Evolutionary conservation across 176 grass and related monocot genomes (phyloP).

Genomic region (Oryza australiensis): DNA sequence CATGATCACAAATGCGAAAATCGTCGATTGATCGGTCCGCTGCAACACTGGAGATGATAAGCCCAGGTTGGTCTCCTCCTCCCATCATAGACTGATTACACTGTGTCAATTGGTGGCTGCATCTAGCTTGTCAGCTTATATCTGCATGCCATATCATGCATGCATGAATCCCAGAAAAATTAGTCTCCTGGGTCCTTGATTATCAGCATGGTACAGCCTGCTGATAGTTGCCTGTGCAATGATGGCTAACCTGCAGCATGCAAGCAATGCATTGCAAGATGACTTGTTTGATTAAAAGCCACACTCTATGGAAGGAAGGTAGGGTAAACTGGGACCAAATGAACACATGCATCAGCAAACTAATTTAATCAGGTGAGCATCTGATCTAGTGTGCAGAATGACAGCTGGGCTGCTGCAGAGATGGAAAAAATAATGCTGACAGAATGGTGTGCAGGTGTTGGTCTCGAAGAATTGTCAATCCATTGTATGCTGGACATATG

Average conservation of each 20-base stretch:
- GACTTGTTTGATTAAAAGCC: neutral
- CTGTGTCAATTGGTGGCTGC: neutral
- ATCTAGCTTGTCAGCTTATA: slow-evolving; percentile 20
- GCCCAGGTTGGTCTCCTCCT: neutral
- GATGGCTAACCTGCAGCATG: neutral
- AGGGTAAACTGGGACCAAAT: neutral
- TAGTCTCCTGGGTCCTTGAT: neutral
- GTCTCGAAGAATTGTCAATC: neutral
- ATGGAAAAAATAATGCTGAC: neutral
- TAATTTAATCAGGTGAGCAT: neutral
- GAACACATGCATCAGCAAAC: neutral
- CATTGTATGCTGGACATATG: neutral
- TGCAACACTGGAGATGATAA: neutral
- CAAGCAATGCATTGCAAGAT: slow-evolving; percentile 16
- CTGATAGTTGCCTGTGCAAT: neutral
- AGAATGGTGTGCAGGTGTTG: neutral
- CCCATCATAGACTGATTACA: neutral
- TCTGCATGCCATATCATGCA: neutral
- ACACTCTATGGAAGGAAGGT: neutral
- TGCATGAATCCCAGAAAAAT: neutral
- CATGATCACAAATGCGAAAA: neutral
- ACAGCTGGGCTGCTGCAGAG: neutral
- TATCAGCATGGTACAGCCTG: neutral
- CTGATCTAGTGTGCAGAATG: neutral
- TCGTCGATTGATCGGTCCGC: neutral